Base-by-base conservation (phyloP, 106 monocot genomes). In the Hemerocallis citrina region DNA sequence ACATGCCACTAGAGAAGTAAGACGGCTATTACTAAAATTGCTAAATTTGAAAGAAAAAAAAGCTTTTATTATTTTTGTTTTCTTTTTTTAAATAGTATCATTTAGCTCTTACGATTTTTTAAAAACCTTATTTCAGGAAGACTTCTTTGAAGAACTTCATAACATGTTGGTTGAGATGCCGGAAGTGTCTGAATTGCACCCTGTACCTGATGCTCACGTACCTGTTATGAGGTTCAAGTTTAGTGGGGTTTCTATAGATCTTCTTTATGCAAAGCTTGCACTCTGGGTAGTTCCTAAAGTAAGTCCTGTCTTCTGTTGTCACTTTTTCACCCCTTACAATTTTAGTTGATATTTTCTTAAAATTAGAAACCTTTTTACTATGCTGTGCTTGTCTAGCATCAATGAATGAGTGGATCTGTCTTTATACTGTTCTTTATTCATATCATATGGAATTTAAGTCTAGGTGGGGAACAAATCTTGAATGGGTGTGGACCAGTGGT, bases 161-260 rank as follows among this genome's bases (percentile, higher is more conserved):
- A 79, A 81, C 19, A 91, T 96, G 75, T 63, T 96, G 60, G 74
- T 70, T 40, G 84, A 87, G 72, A 96, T 87, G 84, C 81, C 78
- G 45, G 96, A 91, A 75, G 96, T 96, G 47, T 56, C 81, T 47
- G 96, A 96, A 67, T 64, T 96, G 43, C 91, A 96, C 59, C 91
- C 91, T 31, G 96, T 96, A 6, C 91, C 96, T 75, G 96, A 91
- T 84, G 96, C 96, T 76, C 84, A 85, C 68, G 96, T 96, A 8
- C 96, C 96, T 45, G 87, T 96, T 8, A 81, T 96, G 91, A 76
- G 32, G 58, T 96, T 96, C 61, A 87, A 81, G 63, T 77, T 96
- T 65, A 61, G 10, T 75, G 96, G 96, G 44, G 78, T 96, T 52
- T 96, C 96, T 29, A 96, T 96, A 33, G 96, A 96, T 81, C 91